Percentiles rank a stretch among this genome's conserved stretches.
These are phyloP conservation scores for Malus hybrid DNA, from an alignment of 331 rosid species.

Conservation along the genomic window DNA sequence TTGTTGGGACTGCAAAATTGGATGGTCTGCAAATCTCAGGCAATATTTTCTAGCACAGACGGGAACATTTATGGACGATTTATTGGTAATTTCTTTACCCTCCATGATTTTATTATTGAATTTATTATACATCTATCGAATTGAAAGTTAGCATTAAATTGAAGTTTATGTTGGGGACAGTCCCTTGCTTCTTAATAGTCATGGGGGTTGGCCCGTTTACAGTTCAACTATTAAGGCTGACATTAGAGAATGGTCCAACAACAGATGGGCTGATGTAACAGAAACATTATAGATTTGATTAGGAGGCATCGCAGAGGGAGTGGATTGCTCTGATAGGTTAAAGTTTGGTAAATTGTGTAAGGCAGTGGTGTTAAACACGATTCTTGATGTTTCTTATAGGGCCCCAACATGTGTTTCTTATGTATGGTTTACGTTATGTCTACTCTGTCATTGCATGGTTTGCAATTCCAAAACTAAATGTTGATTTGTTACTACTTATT, in stretches of 20 bases:
- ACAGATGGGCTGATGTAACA: neutral
- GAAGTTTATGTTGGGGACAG: too few relatives aligned
- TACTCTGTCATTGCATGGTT: neutral
- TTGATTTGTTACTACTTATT: neutral
- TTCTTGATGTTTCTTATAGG: neutral
- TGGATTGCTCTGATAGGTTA: neutral
- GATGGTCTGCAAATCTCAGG: constrained; percentile 39
- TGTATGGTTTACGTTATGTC: neutral
- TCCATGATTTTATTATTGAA: neutral
- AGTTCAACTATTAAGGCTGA: too few relatives aligned
- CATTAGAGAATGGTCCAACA: too few relatives aligned
- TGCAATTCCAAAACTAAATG: neutral
- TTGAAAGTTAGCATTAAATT: neutral
- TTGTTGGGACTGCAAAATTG: constrained; percentile 10
- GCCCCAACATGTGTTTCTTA: neutral
- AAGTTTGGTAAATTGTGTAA: neutral
- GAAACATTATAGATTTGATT: neutral
- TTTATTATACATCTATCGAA: neutral
- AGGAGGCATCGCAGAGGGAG: neutral
- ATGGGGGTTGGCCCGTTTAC: too few relatives aligned
- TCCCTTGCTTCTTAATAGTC: too few relatives aligned
- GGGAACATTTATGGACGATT: constrained; percentile 65
- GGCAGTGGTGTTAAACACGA: neutral
- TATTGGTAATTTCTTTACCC: constrained; percentile 38
- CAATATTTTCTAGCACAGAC: constrained; percentile 49